Evolutionary conservation across 106 monocot genomes (phyloP).

Genomic region (Iris macrosiphon): DNA sequence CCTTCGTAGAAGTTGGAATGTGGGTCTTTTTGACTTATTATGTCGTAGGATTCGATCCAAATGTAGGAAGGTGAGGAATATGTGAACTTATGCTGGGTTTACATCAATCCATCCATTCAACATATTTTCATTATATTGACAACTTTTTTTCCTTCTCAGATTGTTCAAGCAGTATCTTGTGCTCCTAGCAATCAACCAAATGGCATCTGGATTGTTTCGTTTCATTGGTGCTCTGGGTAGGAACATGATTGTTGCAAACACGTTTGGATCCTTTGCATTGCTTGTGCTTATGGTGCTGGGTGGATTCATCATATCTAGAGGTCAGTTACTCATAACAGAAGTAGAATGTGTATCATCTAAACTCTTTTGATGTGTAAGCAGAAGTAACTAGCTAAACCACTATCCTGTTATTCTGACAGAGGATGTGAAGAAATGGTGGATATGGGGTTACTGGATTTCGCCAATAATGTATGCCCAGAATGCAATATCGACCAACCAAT

Average conservation of each 20-base stretch:
- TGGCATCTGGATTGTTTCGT: conserved; percentile 55
- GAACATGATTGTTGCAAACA: conserved; percentile 47
- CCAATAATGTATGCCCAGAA: conserved; percentile 70
- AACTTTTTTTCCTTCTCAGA: conserved; percentile 29
- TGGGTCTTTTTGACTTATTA: conserved; percentile 51
- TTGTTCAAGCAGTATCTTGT: conserved; percentile 62
- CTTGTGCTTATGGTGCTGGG: conserved; percentile 50
- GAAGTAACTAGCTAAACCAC: neutral
- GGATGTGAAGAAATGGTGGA: conserved; percentile 63
- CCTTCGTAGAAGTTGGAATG: conserved; percentile 37
- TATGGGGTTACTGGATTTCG: conserved; percentile 74
- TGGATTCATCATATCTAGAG: conserved; percentile 56
- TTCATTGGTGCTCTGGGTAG: conserved; percentile 49
- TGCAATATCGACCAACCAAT: conserved; percentile 53
- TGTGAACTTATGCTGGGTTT: too few relatives aligned
- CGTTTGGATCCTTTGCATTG: conserved; percentile 45
- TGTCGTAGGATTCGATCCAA: conserved; percentile 63
- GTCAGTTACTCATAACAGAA: conserved; percentile 16
- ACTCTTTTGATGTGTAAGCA: neutral
- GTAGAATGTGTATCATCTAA: neutral
- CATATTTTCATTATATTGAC: too few relatives aligned
- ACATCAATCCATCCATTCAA: neutral
- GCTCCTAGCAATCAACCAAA: conserved; percentile 46
- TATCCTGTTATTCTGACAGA: conserved; percentile 23
- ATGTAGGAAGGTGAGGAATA: conserved; percentile 25